Evolutionary conservation across 108 stramenopile genomes (phyloP).

Genomic region (Stephanodiscus triporus): DNA sequence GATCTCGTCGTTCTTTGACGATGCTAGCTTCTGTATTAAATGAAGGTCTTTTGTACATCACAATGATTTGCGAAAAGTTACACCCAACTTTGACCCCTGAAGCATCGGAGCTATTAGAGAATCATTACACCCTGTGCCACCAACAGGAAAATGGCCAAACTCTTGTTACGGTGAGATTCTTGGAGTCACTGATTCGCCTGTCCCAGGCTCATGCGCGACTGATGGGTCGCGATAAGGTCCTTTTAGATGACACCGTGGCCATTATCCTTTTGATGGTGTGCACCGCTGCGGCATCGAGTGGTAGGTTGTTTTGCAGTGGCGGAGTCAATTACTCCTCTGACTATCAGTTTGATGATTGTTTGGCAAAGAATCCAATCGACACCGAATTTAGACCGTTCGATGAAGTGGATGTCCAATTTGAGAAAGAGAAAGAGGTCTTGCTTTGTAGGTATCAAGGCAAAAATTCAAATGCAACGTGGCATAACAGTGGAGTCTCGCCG

Average conservation of each 20-base stretch:
- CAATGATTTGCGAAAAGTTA: conserved; percentile 80
- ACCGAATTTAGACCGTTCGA: conserved; percentile 41
- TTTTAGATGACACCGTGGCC: conserved; percentile 81
- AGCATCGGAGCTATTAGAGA: conserved; percentile 76
- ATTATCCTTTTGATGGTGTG: conserved; percentile 87
- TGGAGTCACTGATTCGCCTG: conserved; percentile 93
- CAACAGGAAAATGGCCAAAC: conserved; percentile 53
- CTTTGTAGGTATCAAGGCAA: conserved; percentile 35
- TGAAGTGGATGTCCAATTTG: conserved; percentile 32
- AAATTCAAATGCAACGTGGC: not conserved
- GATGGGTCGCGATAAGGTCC: conserved; percentile 83
- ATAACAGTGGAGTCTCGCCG: not conserved
- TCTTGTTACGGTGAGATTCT: conserved; percentile 90
- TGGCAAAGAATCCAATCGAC: conserved; percentile 45
- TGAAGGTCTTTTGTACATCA: no score
- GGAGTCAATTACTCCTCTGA: conserved; percentile 3
- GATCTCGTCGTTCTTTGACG: no score
- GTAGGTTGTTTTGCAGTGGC: conserved; percentile 22
- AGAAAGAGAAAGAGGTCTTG: conserved; percentile 33
- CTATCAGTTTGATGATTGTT: conserved; percentile 21
- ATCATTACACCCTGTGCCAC: conserved; percentile 82
- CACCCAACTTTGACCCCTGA: conserved; percentile 72
- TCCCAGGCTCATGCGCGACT: conserved; percentile 96
- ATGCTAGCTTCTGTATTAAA: no score
- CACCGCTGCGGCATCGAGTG: conserved; percentile 47